Conservation (phyloP, 805 yeast species). For the Yarrowia divulgata region DNA sequence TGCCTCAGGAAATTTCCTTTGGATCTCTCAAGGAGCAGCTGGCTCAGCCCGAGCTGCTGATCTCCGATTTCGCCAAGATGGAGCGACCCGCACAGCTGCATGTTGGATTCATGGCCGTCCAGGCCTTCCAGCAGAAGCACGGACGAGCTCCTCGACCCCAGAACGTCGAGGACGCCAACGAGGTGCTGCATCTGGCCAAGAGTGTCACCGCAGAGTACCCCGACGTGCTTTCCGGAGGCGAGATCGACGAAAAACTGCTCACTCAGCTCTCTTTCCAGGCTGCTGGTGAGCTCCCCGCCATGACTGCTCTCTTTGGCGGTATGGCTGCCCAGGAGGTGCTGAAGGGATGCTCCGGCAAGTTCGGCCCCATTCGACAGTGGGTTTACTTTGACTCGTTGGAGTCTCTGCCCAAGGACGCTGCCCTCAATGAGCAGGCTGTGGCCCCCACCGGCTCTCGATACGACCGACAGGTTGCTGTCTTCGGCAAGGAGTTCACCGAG, state of each 20-base stretch:
- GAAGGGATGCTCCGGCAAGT: conserved; percentile 94
- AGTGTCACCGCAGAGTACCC: conserved; percentile 67
- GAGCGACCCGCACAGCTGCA: conserved; percentile 92
- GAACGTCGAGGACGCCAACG: conserved; percentile 74
- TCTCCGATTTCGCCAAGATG: conserved; percentile 91
- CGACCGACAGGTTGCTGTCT: conserved; percentile 94
- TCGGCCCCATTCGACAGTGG: conserved; percentile 90
- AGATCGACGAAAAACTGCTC: conserved; percentile 69
- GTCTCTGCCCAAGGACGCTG: conserved; percentile 70
- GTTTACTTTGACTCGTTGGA: conserved; percentile 94
- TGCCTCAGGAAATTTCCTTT: conserved; percentile 71
- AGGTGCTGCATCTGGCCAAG: conserved; percentile 65
- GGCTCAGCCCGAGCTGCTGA: conserved; percentile 74
- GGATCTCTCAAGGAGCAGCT: conserved; percentile 71
- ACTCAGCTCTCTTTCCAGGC: conserved; percentile 82
- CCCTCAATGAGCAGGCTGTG: conserved; percentile 70
- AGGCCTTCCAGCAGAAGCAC: conserved; percentile 70
- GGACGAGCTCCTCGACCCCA: conserved; percentile 79
- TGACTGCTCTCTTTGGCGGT: conserved; percentile 91
- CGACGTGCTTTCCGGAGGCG: conserved; percentile 62
- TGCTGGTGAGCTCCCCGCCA: conserved; percentile 88
- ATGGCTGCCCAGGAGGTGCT: conserved; percentile 95
- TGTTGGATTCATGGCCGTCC: conserved; percentile 88
- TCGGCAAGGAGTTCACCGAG: conserved; percentile 80
- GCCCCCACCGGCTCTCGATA: conserved; percentile 82